Evolutionary conservation across 106 monocot species (phyloP).

Genomic region (Alisma plantagoaquatica): DNA sequence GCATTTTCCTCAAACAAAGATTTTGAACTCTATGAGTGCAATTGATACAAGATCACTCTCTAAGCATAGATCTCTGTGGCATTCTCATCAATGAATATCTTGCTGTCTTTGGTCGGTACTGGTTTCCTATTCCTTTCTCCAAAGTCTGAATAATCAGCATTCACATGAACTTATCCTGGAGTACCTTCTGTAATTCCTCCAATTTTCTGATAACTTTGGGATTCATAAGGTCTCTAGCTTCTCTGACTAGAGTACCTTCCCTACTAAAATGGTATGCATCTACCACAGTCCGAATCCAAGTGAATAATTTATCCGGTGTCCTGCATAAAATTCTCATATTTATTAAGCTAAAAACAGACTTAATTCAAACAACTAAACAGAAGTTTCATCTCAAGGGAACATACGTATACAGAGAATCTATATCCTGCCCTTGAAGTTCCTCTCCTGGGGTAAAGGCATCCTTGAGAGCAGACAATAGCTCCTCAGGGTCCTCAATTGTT

Average conservation of each 20-base stretch:
- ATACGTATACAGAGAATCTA: slow-evolving; percentile 84
- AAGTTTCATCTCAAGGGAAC: neutral
- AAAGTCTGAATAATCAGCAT: too few species aligned
- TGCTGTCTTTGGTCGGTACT: too few species aligned
- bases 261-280: slow-evolving; percentile 87
- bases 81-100: too few species aligned
- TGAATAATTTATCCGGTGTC: slow-evolving; percentile 62
- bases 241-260: slow-evolving; percentile 71
- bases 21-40: too few species aligned
- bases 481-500: slow-evolving; percentile 63
- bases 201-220: slow-evolving; percentile 64
- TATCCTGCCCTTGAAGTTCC: slow-evolving; percentile 75
- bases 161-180: slow-evolving; percentile 56
- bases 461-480: slow-evolving; percentile 42
- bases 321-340: slow-evolving; percentile 54
- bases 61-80: too few species aligned
- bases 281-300: slow-evolving; percentile 62
- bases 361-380: neutral
- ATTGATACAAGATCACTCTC: too few species aligned
- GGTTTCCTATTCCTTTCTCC: too few species aligned
- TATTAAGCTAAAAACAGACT: neutral
- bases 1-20: too few species aligned
- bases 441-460: slow-evolving; percentile 87
- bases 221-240: slow-evolving; percentile 88
- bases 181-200: slow-evolving; percentile 53